Conservation (phyloP, 2,329 filamentous ascomycete species). For the Calonectria fujianensis region DNA sequence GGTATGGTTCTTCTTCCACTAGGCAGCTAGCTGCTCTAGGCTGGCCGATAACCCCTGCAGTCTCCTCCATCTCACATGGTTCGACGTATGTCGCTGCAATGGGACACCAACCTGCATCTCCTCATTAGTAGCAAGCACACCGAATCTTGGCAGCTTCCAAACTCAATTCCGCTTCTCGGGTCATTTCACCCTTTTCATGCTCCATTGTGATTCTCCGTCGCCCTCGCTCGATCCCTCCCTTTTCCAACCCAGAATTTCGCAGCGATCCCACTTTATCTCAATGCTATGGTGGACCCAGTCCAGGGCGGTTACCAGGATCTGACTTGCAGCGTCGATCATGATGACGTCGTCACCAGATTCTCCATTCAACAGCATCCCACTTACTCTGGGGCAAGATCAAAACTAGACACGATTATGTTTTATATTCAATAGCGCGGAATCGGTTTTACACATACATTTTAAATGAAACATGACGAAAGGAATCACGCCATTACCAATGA, state of each 20-base stretch:
- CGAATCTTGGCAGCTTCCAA: slow-evolving; percentile 21
- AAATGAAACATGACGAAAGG: background rate
- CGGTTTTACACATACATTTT: background rate
- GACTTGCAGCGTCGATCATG: slow-evolving; percentile 40
- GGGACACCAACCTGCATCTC: slow-evolving; percentile 24
- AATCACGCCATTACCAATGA: background rate
- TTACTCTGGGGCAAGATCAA: background rate
- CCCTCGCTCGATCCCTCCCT: background rate
- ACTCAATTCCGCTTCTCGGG: slow-evolving; percentile 11
- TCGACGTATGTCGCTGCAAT: slow-evolving; percentile 31
- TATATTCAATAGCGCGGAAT: background rate
- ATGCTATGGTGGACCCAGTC: slow-evolving; percentile 22
- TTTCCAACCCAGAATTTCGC: slow-evolving; percentile 2
- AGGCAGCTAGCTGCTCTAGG: slow-evolving; percentile 13
- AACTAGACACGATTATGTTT: background rate
- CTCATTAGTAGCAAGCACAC: background rate
- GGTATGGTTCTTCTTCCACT: slow-evolving; percentile 9
- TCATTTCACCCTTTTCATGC: background rate
- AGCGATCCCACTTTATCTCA: slow-evolving; percentile 31
- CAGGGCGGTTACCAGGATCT: slow-evolving; percentile 25
- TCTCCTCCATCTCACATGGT: slow-evolving; percentile 28
- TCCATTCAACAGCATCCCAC: background rate
- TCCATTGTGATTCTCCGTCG: background rate
- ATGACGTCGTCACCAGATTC: slow-evolving; percentile 35
- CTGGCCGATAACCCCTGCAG: slow-evolving; percentile 26